Conservation (phyloP, 495 filamentous ascomycete species). For the Xylaria palmicola region DNA sequence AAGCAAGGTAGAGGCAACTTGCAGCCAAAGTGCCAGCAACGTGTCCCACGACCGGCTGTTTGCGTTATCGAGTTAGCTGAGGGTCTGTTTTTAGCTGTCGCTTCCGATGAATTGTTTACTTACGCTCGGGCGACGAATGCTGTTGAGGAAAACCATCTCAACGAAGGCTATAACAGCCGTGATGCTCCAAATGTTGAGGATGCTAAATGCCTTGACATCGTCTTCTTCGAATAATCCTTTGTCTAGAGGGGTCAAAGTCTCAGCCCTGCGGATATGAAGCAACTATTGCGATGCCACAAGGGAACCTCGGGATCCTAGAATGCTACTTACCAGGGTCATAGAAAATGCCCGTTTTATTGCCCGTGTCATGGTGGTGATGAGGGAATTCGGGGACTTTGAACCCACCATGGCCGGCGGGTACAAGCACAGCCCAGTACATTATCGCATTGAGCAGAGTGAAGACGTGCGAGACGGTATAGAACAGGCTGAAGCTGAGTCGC, state of each 20-base stretch:
- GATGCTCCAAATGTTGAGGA: slow-evolving; percentile 44
- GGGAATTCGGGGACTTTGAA: slow-evolving; percentile 23
- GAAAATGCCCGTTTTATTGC: slow-evolving; percentile 9
- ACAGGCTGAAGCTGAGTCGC: slow-evolving; percentile 47
- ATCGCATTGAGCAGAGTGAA: slow-evolving; percentile 45
- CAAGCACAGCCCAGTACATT: slow-evolving; percentile 47
- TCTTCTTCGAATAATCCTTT: slow-evolving; percentile 34
- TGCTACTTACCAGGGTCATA: slow-evolving; percentile 24
- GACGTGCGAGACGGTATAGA: slow-evolving; percentile 46
- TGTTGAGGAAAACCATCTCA: slow-evolving; percentile 49
- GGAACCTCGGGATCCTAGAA: not conserved
- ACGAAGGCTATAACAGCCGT: slow-evolving; percentile 43
- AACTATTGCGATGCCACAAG: not conserved
- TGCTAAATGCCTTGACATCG: slow-evolving; percentile 40
- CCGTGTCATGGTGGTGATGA: slow-evolving; percentile 9
- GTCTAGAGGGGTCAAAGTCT: slow-evolving; percentile 17
- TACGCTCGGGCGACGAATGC: slow-evolving; percentile 49
- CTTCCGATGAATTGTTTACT: not conserved
- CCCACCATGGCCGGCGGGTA: slow-evolving; percentile 38
- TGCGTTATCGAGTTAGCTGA: slow-evolving; percentile 11
- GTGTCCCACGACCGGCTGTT: slow-evolving; percentile 39
- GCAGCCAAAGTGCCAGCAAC: slow-evolving; percentile 36
- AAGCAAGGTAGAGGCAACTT: slow-evolving; percentile 43
- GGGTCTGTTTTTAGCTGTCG: not conserved
- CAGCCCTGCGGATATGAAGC: not conserved